phyloP scores from a whole-genome alignment of 139 green algal species.

The Micractinium sp. region DNA sequence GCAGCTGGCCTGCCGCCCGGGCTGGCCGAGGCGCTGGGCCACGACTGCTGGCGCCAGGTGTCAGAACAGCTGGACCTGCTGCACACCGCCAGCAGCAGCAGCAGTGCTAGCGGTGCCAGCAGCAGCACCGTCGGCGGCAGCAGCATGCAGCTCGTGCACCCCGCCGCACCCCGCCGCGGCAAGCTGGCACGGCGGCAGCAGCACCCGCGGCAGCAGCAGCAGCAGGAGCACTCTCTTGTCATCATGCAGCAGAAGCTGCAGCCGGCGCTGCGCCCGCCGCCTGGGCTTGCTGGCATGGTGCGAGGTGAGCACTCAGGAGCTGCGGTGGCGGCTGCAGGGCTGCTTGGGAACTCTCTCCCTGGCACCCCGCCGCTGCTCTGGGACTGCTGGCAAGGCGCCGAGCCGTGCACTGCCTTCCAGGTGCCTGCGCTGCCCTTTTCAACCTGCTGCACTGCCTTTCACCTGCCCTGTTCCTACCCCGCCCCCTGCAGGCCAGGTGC shows the following conservation, averaged over 20 bases:
- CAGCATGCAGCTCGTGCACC: not conserved
- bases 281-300: not conserved
- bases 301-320: not conserved
- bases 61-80: not conserved
- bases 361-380: no score
- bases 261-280: not conserved
- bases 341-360: not conserved
- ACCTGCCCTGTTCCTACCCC: not conserved
- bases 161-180: not conserved
- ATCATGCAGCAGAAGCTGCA: constrained; percentile 15
- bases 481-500: constrained; percentile 8
- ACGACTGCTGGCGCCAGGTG: not conserved
- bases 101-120: not conserved
- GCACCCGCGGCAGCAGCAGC: not conserved
- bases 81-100: not conserved
- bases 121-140: not conserved
- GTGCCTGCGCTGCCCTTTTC: not conserved
- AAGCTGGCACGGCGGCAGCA: not conserved
- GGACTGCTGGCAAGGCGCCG: not conserved
- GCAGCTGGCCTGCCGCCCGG: not conserved
- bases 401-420: not conserved
- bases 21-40: not conserved
- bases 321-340: no score
- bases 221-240: not conserved
- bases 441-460: not conserved